Percentiles rank a stretch among this genome's conserved stretches.
Evolutionary conservation across 2,329 filamentous ascomycete species (phyloP).

Genomic region (Fusarium chaquense): DNA sequence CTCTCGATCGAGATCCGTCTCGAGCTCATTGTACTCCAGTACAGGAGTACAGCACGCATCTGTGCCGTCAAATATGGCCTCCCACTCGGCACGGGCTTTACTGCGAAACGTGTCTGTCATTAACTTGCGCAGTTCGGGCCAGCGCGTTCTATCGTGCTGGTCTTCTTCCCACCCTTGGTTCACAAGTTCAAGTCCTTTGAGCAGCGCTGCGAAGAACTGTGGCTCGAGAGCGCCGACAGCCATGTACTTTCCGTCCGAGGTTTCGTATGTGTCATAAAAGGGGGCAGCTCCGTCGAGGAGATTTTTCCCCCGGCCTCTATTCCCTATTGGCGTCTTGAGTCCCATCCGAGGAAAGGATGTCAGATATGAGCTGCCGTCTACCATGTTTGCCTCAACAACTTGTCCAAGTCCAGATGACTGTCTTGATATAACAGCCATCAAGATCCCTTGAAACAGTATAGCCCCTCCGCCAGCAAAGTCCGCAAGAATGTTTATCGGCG

Average conservation of each 20-base stretch:
- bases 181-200: constrained; percentile 74
- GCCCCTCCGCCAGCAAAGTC: constrained; percentile 94
- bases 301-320: constrained; percentile 76
- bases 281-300: constrained; percentile 86
- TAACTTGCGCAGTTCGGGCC: constrained; percentile 73
- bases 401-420: constrained; percentile 77
- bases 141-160: constrained; percentile 71
- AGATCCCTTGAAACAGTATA: constrained; percentile 82
- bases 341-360: constrained; percentile 80
- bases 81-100: constrained; percentile 84
- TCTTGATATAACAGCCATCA: constrained; percentile 81
- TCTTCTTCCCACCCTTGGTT: constrained; percentile 63
- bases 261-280: constrained; percentile 91
- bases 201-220: constrained; percentile 79
- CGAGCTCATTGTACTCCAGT: constrained; percentile 78
- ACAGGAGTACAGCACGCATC: constrained; percentile 96
- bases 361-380: constrained; percentile 86
- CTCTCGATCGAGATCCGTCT: constrained; percentile 62
- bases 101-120: constrained; percentile 74
- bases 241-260: constrained; percentile 81
- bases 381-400: constrained; percentile 97
- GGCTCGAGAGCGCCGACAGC: constrained; percentile 93
- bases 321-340: constrained; percentile 72
- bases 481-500: constrained; percentile 85
- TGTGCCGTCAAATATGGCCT: constrained; percentile 85